A percentile compares a stretch with the other conserved stretches of the same genome.
Evolutionary conservation across 2,329 filamentous ascomycete genomes (phyloP).

Genomic region (Verticillium dahliae): DNA sequence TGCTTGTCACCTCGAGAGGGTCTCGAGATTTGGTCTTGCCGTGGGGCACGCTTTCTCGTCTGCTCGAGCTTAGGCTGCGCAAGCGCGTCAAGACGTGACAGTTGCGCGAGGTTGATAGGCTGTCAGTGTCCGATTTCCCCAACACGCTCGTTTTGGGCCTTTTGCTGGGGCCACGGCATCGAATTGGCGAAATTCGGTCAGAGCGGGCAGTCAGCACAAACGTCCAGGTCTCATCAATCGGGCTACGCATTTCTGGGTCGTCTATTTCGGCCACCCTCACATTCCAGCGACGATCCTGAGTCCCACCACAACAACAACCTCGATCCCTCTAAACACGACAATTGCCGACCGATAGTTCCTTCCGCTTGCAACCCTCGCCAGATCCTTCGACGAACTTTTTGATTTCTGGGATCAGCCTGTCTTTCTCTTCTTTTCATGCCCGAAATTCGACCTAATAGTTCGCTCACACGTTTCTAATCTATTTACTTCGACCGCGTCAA

Average conservation of each 20-base stretch:
- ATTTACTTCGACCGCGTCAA: neutral
- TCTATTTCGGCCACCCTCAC: neutral
- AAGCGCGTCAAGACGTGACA: neutral
- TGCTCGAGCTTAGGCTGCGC: neutral
- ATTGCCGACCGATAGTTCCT: neutral
- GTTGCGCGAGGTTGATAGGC: neutral
- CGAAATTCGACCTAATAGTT: neutral
- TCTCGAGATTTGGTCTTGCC: neutral
- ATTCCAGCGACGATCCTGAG: neutral
- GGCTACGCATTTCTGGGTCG: neutral
- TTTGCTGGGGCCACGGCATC: neutral
- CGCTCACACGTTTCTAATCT: neutral
- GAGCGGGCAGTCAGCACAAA: neutral
- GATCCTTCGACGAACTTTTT: neutral
- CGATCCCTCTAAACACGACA: neutral
- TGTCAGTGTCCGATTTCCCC: neutral
- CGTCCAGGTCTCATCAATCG: neutral
- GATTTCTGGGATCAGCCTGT: neutral
- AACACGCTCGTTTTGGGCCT: neutral
- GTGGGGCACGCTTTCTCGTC: neutral
- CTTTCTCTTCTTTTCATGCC: neutral
- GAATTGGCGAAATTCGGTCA: neutral
- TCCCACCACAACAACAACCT: neutral
- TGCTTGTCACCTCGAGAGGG: neutral
- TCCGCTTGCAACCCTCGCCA: neutral